Evolutionary conservation across 257 asterid genomes (phyloP), one percentile per base, ranked within the genome.

Genomic region (Rehmannia glutinosa): DNA sequence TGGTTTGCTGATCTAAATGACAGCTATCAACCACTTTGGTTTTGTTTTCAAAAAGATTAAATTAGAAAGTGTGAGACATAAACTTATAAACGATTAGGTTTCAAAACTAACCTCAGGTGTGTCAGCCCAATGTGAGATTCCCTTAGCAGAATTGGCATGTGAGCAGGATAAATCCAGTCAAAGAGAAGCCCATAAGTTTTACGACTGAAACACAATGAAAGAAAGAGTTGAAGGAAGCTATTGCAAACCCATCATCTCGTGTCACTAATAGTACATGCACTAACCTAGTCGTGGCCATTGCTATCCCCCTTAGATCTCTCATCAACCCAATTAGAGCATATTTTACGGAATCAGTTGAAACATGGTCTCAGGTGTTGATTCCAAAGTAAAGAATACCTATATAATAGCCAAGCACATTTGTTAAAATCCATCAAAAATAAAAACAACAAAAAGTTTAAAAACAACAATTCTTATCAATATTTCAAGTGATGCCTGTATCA

Each of bases 121-220:
- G 78, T 94, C 97, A 58, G 97, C 89, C 99, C 99, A 94, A 71
- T 86, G 86, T 46, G 96, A 82, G 75, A 91, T 87, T 62, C 96
- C 81, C 87, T 87, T 43, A 94, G 78, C 62, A 94, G 79, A 81
- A 82, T 62, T 38, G 95, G 96, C 94, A 94, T 94, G 83, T 82
- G 99, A 64, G 91, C 84, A 51, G 99, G 96, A 81, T 94, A 94
- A 77, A 94, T 77, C 99, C 99, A 94, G 80, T 94, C 97, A 82
- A 91, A 94, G 59, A 94, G 87, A 62, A 94, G 85, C 66, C 96
- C 93, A 58, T 85, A 94, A 55, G 90, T 88, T 75, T 96, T 84
- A 70, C 96, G 99, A 77, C 99, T 94, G 91, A 61, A 81, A 83
- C 51, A 66, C 28, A 73, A 69, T 20, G 38, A 12, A 59, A 16